Base-by-base conservation (phyloP, 805 yeast genomes). In the Metschnikowia cubensis region DNA sequence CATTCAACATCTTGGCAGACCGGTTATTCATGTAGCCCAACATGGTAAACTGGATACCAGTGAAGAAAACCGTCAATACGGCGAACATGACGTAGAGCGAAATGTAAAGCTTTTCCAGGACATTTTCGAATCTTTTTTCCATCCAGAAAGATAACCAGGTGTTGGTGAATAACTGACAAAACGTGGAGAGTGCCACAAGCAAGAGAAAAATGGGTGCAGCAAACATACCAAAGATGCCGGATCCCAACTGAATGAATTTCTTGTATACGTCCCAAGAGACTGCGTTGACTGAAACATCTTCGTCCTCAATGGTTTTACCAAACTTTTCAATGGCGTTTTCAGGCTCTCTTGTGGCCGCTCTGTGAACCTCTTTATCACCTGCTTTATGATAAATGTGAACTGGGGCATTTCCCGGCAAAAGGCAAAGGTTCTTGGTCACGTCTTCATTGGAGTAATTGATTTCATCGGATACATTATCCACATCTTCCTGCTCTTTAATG, bases 71-170 rank as follows among this genome's bases (percentile, higher is more conserved):
- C 6, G 76, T 68, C 49, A 70, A 58, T 32, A 71, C 51, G 8
- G 75, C 64, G 57, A 73, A 63, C 48, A 61, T 49, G 21, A 72
- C 68, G 55, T 73, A 73, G 37, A 67, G 49, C 4, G 65, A 62
- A 38, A 73, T 67, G 50, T 73, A 73, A 49, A 68, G 59, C 37
- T 61, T 44, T 49, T 71, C 74, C 22, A 65, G 51, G 40, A 46
- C 58, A 15, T 52, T 55, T 2, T 50, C 42, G 52, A 68, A 72
- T 53, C 62, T 68, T 50, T 55, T 59, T 54, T 71, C 75, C 38
- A 61, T 62, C 77, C 77, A 73, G 50, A 56, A 73, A 6, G 75
- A 69, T 58, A 73, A 69, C 77, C 77, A 73, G 17, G 76, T 71
- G 56, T 72, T 73, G 45, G 76, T 71, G 57, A 73, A 73, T 42